These are phyloP conservation scores for Aschersonia sp. DNA, from an alignment of 2,329 filamentous ascomycete species.

Conservation along the genomic window DNA sequence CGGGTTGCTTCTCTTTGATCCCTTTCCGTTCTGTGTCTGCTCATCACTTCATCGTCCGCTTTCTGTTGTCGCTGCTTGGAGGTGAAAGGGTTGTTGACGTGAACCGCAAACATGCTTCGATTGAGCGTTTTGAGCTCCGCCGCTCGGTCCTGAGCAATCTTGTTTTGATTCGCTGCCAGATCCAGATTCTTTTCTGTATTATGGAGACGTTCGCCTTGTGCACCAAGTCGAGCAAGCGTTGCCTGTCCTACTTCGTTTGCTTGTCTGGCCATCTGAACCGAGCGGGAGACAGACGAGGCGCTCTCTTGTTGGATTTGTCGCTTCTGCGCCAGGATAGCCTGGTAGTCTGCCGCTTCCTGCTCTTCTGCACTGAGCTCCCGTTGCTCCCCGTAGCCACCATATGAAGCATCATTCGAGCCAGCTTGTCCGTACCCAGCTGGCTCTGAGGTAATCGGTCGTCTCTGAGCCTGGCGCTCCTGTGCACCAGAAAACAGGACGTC, in stretches of 20 bases:
- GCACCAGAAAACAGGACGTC: conserved; percentile 50
- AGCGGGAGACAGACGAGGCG: conserved; percentile 22
- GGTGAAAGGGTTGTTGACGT: conserved; percentile 67
- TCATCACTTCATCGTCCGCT: conserved; percentile 53
- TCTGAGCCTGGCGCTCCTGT: conserved; percentile 30
- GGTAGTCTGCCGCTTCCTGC: conserved; percentile 58
- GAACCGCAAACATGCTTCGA: conserved; percentile 78
- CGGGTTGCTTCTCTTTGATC: conserved; percentile 51
- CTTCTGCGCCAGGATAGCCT: conserved; percentile 36
- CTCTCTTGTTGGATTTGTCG: conserved; percentile 68
- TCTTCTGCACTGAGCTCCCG: conserved; percentile 71
- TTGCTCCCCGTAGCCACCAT: conserved; percentile 48
- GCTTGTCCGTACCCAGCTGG: conserved; percentile 11
- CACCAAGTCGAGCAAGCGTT: conserved; percentile 58
- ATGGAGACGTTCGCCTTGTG: conserved; percentile 67
- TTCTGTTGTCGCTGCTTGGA: conserved; percentile 47
- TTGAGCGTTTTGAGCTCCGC: conserved; percentile 76
- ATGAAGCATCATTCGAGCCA: conserved; percentile 14
- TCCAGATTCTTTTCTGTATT: conserved; percentile 77
- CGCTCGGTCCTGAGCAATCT: conserved; percentile 63
- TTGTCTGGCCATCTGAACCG: conserved; percentile 27
- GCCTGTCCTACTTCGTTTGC: conserved; percentile 44
- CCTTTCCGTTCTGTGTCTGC: conserved; percentile 51
- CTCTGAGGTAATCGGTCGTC: conserved; percentile 10
- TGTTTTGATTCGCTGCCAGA: conserved; percentile 60